Conservation (phyloP, 495 filamentous ascomycete species). For the Lophiostoma macrostomum region DNA sequence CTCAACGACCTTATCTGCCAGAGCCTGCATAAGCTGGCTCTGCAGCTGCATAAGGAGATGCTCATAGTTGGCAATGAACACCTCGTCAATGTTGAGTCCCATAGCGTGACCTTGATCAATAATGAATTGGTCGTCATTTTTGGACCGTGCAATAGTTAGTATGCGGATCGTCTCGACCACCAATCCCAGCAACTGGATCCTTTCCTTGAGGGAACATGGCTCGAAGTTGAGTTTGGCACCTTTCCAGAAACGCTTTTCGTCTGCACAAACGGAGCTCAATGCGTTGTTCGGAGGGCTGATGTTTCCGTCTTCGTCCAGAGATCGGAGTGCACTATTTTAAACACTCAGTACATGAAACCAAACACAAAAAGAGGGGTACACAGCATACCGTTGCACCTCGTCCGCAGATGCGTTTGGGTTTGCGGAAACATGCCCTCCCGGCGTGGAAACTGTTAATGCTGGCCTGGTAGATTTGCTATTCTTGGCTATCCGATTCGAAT, state of each 20-base stretch:
- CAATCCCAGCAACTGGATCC: slow-evolving; percentile 1
- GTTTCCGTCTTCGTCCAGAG: slow-evolving; percentile 21
- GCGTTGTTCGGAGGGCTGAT: slow-evolving; percentile 17
- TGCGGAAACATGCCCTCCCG: slow-evolving; percentile 11
- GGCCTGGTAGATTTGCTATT: slow-evolving; percentile 9
- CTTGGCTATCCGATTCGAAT: slow-evolving; percentile 21
- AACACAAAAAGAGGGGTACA: slow-evolving; percentile 12
- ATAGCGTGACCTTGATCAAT: slow-evolving; percentile 21
- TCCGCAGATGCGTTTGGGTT: slow-evolving; percentile 22
- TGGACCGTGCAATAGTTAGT: slow-evolving; percentile 3
- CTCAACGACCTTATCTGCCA: slow-evolving; percentile 27
- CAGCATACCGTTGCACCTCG: slow-evolving; percentile 32
- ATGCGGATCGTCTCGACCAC: slow-evolving; percentile 21
- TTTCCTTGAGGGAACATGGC: slow-evolving; percentile 17
- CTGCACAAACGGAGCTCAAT: slow-evolving; percentile 20
- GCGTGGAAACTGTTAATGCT: slow-evolving; percentile 16
- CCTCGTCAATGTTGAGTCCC: slow-evolving; percentile 26
- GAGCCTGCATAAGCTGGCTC: slow-evolving; percentile 18
- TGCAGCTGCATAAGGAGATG: slow-evolving; percentile 30
- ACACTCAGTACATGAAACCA: slow-evolving; percentile 29
- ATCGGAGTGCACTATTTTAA: slow-evolving; percentile 19
- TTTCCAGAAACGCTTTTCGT: slow-evolving; percentile 30
- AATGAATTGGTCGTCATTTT: slow-evolving; percentile 28
- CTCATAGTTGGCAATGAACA: slow-evolving; percentile 35
- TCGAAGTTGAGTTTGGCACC: slow-evolving; percentile 9